Evolutionary conservation across 345 rosid genomes (phyloP).

Genomic region (Durio zibethinus): DNA sequence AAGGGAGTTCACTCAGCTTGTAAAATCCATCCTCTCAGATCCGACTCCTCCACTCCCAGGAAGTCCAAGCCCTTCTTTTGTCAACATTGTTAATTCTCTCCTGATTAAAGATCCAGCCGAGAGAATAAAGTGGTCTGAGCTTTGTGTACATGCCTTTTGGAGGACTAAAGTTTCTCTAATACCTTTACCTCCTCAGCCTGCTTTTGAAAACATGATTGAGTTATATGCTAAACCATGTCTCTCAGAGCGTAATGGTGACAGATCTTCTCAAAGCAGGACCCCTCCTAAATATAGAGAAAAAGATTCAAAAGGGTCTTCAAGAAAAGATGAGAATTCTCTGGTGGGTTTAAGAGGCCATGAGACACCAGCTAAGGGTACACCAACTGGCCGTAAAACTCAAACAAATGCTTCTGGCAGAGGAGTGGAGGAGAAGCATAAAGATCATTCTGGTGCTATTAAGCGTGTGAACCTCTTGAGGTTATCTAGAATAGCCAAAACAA

Average conservation of each 20-base stretch:
- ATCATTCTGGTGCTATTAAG: conserved; percentile 52
- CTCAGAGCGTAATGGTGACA: conserved; percentile 70
- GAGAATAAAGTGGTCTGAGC: conserved; percentile 85
- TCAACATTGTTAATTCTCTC: conserved; percentile 77
- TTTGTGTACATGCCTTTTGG: conserved; percentile 92
- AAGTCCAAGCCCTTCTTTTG: conserved; percentile 73
- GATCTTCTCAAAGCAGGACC: conserved; percentile 54
- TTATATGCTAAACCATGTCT: conserved; percentile 68
- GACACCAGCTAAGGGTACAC: conserved; percentile 66
- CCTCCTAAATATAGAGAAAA: conserved; percentile 73
- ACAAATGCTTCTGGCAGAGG: conserved; percentile 53
- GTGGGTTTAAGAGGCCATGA: conserved; percentile 49
- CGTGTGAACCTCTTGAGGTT: conserved; percentile 81
- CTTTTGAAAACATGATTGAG: conserved; percentile 77
- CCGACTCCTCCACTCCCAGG: conserved; percentile 90
- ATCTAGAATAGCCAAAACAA: conserved; percentile 89
- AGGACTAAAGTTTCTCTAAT: conserved; percentile 45
- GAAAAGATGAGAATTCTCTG: conserved; percentile 57
- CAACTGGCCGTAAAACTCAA: conserved; percentile 52
- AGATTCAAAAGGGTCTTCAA: conserved; percentile 57
- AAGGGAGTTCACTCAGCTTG: conserved; percentile 86
- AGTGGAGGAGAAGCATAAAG: conserved; percentile 63
- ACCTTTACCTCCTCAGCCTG: conserved; percentile 81
- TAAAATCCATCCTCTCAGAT: conserved; percentile 83
- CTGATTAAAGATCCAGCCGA: conserved; percentile 91